Percentiles rank a stretch among this genome's conserved stretches.
Conservation (phyloP, 2,329 filamentous ascomycete species). For the Hysterium pulicare region DNA sequence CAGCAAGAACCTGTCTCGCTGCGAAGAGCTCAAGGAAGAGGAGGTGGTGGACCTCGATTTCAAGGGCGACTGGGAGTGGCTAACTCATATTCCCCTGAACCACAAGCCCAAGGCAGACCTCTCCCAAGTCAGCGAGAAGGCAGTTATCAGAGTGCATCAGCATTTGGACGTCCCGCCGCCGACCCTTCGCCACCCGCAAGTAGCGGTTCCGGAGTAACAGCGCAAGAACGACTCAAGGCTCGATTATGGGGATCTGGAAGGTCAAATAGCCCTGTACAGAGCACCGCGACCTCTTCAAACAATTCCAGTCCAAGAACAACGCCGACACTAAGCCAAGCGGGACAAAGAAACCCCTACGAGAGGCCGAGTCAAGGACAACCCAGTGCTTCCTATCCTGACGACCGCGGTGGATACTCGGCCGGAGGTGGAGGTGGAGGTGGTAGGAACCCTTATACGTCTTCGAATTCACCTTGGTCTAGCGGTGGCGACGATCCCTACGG, state of each 20-base stretch:
- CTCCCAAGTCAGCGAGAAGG: constrained; percentile 70
- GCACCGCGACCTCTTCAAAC: constrained; percentile 19
- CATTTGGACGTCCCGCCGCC: constrained; percentile 36
- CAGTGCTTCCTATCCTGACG: constrained; percentile 28
- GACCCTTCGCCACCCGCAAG: constrained; percentile 38
- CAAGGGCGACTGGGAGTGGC: constrained; percentile 23
- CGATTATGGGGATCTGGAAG: constrained; percentile 68
- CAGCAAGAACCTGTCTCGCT: constrained; percentile 42
- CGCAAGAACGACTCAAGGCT: constrained; percentile 80
- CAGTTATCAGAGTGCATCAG: constrained; percentile 64
- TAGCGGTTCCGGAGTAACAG: constrained; percentile 51
- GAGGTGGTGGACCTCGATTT: constrained; percentile 32
- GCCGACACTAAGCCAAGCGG: constrained; percentile 6
- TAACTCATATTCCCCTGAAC: constrained; percentile 32
- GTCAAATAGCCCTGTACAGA: constrained; percentile 53
- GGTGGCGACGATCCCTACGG: constrained; percentile 32
- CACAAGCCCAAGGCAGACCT: constrained; percentile 50
- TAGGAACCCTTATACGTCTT: constrained; percentile 26
- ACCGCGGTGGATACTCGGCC: constrained; percentile 24
- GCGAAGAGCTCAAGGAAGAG: constrained; percentile 43
- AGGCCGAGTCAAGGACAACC: constrained; percentile 17
- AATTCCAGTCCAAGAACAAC: constrained; percentile 11
- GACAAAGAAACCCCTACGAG: constrained; percentile 26
- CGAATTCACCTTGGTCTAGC: constrained; percentile 29
- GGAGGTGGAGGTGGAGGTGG: constrained; percentile 20